phyloP scores from a whole-genome alignment of 2,329 filamentous ascomycete species.

The Talaromyces sp. region DNA sequence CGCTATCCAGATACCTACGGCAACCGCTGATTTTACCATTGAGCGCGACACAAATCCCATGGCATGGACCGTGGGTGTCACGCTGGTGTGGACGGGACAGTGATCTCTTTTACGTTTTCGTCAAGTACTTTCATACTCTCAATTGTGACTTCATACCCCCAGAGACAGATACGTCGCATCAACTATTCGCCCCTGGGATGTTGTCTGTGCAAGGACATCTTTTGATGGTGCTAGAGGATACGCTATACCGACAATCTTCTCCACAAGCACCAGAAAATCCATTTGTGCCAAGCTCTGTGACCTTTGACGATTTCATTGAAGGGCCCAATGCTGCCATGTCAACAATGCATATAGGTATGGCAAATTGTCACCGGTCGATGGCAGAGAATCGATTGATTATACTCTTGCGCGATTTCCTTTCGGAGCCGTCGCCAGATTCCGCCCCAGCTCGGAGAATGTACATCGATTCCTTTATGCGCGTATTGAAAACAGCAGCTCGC shows the following conservation, averaged over 20 bases:
- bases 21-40: conserved; percentile 66
- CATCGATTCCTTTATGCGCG: conserved; percentile 67
- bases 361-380: conserved; percentile 74
- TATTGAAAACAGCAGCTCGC: conserved; percentile 71
- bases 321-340: conserved; percentile 65
- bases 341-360: conserved; percentile 60
- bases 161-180: conserved; percentile 53
- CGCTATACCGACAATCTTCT: conserved; percentile 68
- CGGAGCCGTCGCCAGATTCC: conserved; percentile 55
- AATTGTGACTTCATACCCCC: conserved; percentile 67
- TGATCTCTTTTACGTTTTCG: conserved; percentile 87
- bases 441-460: conserved; percentile 64
- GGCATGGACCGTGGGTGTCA: conserved; percentile 79
- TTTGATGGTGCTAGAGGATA: conserved; percentile 73
- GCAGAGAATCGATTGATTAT: conserved; percentile 84
- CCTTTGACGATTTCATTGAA: conserved; percentile 64
- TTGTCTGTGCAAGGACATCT: conserved; percentile 79
- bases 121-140: conserved; percentile 81
- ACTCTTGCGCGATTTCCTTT: conserved; percentile 75
- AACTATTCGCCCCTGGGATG: conserved; percentile 69
- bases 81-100: conserved; percentile 85
- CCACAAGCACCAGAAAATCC: conserved; percentile 47
- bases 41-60: conserved; percentile 69
- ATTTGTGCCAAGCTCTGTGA: conserved; percentile 51
- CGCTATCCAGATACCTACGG: conserved; percentile 58